Evolutionary conservation across 208 protist genomes (phyloP).

Genomic region (Trypanosomatidae sp.): DNA sequence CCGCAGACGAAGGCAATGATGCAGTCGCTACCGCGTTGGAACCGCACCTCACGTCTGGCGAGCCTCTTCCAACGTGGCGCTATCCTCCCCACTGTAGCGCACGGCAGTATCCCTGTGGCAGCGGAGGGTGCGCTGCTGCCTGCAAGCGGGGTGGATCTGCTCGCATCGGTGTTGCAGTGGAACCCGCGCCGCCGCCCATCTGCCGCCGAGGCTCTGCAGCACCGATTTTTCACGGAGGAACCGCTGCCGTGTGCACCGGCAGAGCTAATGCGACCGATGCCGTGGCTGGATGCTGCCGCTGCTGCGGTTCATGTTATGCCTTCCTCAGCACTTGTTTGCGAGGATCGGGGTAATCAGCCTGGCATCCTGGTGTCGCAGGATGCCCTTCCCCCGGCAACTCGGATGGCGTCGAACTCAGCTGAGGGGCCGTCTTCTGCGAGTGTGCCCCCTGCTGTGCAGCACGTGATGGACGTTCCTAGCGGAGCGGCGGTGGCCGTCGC

Average conservation of each 20-base stretch:
- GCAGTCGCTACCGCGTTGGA: slow-evolving; percentile 55
- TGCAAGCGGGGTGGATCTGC: slow-evolving; percentile 66
- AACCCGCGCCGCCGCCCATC: slow-evolving; percentile 73
- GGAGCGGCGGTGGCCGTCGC: background rate
- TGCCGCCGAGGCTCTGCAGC: slow-evolving; percentile 66
- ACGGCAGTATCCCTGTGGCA: slow-evolving; percentile 19
- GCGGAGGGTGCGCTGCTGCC: slow-evolving; percentile 22
- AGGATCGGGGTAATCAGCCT: background rate
- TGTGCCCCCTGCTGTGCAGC: slow-evolving; percentile 5
- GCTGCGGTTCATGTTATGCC: background rate
- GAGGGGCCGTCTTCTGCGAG: background rate
- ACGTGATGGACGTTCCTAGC: slow-evolving; percentile 5
- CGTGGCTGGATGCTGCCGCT: slow-evolving; percentile 23
- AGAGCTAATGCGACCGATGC: slow-evolving; percentile 70
- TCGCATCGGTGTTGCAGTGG: slow-evolving; percentile 74
- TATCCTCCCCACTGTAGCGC: slow-evolving; percentile 14
- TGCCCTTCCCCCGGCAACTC: background rate
- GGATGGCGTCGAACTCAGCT: background rate
- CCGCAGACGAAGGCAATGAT: slow-evolving; percentile 47
- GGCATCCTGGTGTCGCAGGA: background rate
- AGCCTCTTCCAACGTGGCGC: slow-evolving; percentile 41
- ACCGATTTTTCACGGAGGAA: slow-evolving; percentile 80
- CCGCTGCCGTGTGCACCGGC: slow-evolving; percentile 64
- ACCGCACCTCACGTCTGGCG: slow-evolving; percentile 46
- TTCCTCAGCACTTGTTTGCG: background rate